A percentile compares a stretch with the other conserved stretches of the same genome.
phyloP scores from a whole-genome alignment of 495 filamentous ascomycete species.

The Aspergillus hancockii region DNA sequence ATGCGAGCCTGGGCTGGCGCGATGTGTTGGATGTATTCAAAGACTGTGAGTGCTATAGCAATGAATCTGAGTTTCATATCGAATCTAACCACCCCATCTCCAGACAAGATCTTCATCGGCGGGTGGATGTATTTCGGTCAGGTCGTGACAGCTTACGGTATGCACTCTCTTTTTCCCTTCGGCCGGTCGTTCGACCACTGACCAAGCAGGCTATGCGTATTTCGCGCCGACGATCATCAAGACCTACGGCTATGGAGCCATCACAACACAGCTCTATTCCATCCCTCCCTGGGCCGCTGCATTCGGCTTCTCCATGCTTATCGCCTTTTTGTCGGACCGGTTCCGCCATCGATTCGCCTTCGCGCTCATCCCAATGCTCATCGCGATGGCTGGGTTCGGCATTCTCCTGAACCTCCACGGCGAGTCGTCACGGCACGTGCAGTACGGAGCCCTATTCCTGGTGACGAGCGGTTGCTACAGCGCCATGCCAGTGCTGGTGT shows the following conservation, averaged over 20 bases:
- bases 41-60: constrained; percentile 53
- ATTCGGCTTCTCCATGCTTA: constrained; percentile 70
- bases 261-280: constrained; percentile 74
- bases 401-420: constrained; percentile 63
- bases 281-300: constrained; percentile 82
- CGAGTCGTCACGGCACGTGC: constrained; percentile 50
- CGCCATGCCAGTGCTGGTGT: constrained; percentile 73
- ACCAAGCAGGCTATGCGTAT: constrained; percentile 55
- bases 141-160: constrained; percentile 45
- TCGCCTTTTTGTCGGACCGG: constrained; percentile 69
- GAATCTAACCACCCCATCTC: constrained; percentile 14
- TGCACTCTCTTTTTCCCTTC: constrained; percentile 68
- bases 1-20: constrained; percentile 58
- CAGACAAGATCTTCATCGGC: constrained; percentile 68
- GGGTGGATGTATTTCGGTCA: constrained; percentile 83
- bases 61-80: not conserved
- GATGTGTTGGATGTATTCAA: constrained; percentile 74
- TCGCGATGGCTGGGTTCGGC: constrained; percentile 65
- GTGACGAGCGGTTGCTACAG: constrained; percentile 55
- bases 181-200: constrained; percentile 36
- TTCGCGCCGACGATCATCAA: constrained; percentile 75
- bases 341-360: constrained; percentile 75
- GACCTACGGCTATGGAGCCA: constrained; percentile 63
- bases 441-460: constrained; percentile 71
- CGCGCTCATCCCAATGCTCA: constrained; percentile 55